Evolutionary conservation across 2,329 filamentous ascomycete species (phyloP).

Genomic region (Nigrospora oryzae): DNA sequence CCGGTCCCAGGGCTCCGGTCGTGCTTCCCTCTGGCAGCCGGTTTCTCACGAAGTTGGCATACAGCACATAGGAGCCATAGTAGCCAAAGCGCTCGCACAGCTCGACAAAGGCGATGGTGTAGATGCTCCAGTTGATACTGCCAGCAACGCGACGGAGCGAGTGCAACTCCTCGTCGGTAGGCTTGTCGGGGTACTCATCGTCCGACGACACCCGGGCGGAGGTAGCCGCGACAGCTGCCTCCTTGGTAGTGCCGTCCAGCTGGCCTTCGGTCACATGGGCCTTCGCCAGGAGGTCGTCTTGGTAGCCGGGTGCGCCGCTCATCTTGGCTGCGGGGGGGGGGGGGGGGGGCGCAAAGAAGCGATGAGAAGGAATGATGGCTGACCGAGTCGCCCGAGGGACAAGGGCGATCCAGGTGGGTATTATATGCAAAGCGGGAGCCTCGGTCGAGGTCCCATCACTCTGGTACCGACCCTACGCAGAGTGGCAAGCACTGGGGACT

Average conservation of each 20-base stretch:
- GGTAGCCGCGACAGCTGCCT: neutral
- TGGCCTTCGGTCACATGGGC: neutral
- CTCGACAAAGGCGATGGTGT: constrained; percentile 65
- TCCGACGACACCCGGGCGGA: constrained; percentile 9
- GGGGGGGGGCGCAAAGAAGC: neutral
- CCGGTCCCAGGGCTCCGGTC: constrained; percentile 36
- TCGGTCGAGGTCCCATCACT: neutral
- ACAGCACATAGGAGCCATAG: constrained; percentile 60
- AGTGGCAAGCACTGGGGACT: neutral
- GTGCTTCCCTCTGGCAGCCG: constrained; percentile 42
- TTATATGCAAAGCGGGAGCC: neutral
- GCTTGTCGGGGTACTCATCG: constrained; percentile 23
- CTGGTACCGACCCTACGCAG: neutral
- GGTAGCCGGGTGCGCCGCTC: neutral
- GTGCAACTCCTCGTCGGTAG: constrained; percentile 52
- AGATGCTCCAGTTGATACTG: constrained; percentile 56
- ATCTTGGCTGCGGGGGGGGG: neutral
- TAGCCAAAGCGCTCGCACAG: constrained; percentile 71
- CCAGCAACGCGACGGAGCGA: constrained; percentile 58
- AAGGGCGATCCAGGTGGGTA: neutral
- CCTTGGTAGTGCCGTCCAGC: constrained; percentile 1
- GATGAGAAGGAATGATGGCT: neutral
- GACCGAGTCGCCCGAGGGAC: neutral
- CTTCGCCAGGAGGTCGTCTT: constrained; percentile 3
- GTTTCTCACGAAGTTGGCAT: constrained; percentile 50